phyloP scores from a whole-genome alignment of 2,329 filamentous ascomycete species.

The Nemania diffusa region DNA sequence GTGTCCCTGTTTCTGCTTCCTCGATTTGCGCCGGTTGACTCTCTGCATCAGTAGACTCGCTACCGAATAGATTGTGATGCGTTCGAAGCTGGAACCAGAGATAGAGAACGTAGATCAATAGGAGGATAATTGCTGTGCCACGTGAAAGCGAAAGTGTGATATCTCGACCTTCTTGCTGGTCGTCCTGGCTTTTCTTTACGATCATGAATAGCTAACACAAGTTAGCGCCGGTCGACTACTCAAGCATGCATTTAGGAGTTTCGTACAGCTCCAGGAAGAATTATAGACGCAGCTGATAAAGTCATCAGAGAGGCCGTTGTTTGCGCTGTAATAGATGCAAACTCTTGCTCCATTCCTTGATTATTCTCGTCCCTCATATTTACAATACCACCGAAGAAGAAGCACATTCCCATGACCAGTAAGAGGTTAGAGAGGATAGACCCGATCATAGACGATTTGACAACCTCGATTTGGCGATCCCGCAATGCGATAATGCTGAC shows the following conservation, averaged over 20 bases:
- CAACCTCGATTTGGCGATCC: constrained; percentile 89
- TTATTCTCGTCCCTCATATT: constrained; percentile 68
- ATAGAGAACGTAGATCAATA: constrained; percentile 80
- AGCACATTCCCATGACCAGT: constrained; percentile 84
- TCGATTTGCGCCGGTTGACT: constrained; percentile 32
- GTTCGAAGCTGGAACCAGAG: constrained; percentile 82
- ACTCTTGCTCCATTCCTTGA: constrained; percentile 72
- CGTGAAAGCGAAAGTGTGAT: constrained; percentile 78
- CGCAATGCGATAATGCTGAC: constrained; percentile 91
- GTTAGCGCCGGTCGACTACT: constrained; percentile 35
- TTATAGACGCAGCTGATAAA: constrained; percentile 78
- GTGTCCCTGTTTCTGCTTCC: constrained; percentile 13
- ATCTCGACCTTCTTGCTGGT: constrained; percentile 55
- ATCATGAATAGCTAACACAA: constrained; percentile 70
- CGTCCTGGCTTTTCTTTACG: constrained; percentile 55
- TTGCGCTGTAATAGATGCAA: constrained; percentile 80
- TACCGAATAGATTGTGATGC: constrained; percentile 77
- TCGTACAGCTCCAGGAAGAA: constrained; percentile 77
- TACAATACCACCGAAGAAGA: constrained; percentile 77
- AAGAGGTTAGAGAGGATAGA: constrained; percentile 95
- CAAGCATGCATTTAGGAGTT: not conserved
- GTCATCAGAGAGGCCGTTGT: constrained; percentile 81
- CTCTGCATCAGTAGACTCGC: constrained; percentile 48
- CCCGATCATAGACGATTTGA: constrained; percentile 97
- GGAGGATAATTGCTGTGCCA: constrained; percentile 78